Base-by-base conservation (phyloP, 108 stramenopile genomes). In the Cyclotella choctawhatcheeana region DNA sequence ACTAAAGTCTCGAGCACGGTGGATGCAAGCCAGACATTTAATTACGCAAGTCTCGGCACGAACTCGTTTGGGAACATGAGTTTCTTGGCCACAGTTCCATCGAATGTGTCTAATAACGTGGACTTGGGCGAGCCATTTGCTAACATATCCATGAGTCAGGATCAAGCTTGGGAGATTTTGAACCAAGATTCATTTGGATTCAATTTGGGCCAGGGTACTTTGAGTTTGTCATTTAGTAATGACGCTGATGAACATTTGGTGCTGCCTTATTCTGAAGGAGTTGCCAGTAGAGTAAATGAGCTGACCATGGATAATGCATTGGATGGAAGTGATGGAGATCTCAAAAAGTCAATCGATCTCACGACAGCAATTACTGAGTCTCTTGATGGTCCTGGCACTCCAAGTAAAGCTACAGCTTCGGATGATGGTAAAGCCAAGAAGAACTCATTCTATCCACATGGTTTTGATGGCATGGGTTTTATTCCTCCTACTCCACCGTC, bases 111-210 rank as follows among this genome's bases (percentile, higher is more conserved):
- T 2, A 60, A 37, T 60, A 37, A 26, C 25, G 56, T 31, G 1
- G 59, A 60, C 24, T 37, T 37, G 21, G 59, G 59, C 37, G 59
- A 60, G 35, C 59, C 35, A 18, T 44, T 60, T 12, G 25, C 20
- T 0, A 60, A 30, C 59, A 60, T 60, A 18, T 44, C 59, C 35
- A 60, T 60, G 59, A 60, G 40, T 21, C 59, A 60, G 25, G 59
- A 60, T 40, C 59, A 67, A 20, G 65, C 45, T 10, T 67, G 65
- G 65, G 65, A 67, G 12, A 67, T 67, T 34, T 21, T 67, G 51
- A 67, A 67, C 35, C 65, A 67, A 53, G 65, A 67, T 21, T 67
- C 65, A n/a, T 67, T 67, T 52, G 65, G 65, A 2, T 67, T 67
- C 20, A 67, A 67, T 67, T 53, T 67, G 51, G 65, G 65, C 7